phyloP scores from a whole-genome alignment of 495 filamentous ascomycete species.

The Gamarada debralockiae region DNA sequence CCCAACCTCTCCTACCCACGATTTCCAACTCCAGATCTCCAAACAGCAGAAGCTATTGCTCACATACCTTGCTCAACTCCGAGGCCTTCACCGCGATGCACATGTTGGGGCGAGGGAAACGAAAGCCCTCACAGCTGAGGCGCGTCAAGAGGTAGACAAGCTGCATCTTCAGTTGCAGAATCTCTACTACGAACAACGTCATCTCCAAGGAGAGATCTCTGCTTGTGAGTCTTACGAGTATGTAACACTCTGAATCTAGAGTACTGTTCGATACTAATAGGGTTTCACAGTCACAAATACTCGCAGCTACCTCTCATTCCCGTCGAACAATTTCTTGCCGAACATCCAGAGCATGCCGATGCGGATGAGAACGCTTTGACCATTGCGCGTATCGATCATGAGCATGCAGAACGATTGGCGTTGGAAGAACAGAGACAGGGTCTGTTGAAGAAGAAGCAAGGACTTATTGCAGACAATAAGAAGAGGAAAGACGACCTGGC shows the following conservation, averaged over 20 bases:
- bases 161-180: conserved; percentile 93
- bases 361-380: conserved; percentile 75
- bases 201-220: conserved; percentile 83
- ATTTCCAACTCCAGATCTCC: conserved; percentile 57
- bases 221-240: conserved; percentile 93
- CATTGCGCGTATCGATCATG: conserved; percentile 89
- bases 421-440: conserved; percentile 85
- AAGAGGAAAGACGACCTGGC: conserved; percentile 90
- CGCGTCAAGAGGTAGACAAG: conserved; percentile 83
- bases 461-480: conserved; percentile 89
- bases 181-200: conserved; percentile 91
- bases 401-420: conserved; percentile 78
- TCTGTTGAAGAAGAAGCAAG: conserved; percentile 85
- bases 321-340: conserved; percentile 73
- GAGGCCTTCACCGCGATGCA: conserved; percentile 76
- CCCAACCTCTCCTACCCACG: conserved; percentile 33
- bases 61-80: conserved; percentile 75
- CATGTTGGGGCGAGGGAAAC: conserved; percentile 79
- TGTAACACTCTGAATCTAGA: conserved; percentile 28
- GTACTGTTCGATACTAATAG: neutral
- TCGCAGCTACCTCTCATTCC: conserved; percentile 78
- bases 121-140: conserved; percentile 81
- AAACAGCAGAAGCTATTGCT: conserved; percentile 77
- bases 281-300: conserved; percentile 71
- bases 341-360: conserved; percentile 70